Evolutionary conservation across 148 eudicot species (phyloP), one percentile per base, ranked within the genome.

Genomic region (Rhododendron williamsianum): DNA sequence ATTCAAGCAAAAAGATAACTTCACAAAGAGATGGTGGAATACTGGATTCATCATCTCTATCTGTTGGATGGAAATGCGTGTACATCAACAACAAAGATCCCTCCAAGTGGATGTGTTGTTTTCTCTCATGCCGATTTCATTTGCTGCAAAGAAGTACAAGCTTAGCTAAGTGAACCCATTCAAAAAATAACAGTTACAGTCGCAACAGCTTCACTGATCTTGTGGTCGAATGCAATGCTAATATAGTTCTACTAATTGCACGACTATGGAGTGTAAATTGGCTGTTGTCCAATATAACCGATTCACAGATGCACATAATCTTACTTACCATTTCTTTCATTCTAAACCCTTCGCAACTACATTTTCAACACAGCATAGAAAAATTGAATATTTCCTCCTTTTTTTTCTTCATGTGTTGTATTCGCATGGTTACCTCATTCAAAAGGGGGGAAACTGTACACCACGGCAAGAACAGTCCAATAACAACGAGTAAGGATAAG

Each of bases 51-150:
- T 83, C 87, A 52, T 87, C 88, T 84, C 78, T 74, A 46, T 90
- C 49, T 80, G 38, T 58, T 74, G 76, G 85, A 80, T 85, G 79
- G 86, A 90, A 93, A 84, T 36, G 87, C 52, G 88, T 90, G 72
- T 78, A 88, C 89, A 89, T 88, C 89, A 87, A 90, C 89, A 90
- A 48, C 83, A 72, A 90, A 38, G 56, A 51, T 86, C 74, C 86
- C 87, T 87, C 87, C 92, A 86, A 65, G 65, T 3, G n/a, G 27
- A 58, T 9, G 60, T 65, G 74, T 33, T 30, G 72, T 81, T 74
- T 76, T 13, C 27, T 78, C 89, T 94, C 88, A 94, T 23, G 96
- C 92, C 19, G 94, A 85, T 90, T 96, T 96, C 88, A 33, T 65
- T 94, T 93, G 92, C 98, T 96, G 97, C 80, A 83, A 82, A 83